These are phyloP conservation scores for Quercus suber DNA, from an alignment of 306 rosid genomes.

Conservation along the genomic window DNA sequence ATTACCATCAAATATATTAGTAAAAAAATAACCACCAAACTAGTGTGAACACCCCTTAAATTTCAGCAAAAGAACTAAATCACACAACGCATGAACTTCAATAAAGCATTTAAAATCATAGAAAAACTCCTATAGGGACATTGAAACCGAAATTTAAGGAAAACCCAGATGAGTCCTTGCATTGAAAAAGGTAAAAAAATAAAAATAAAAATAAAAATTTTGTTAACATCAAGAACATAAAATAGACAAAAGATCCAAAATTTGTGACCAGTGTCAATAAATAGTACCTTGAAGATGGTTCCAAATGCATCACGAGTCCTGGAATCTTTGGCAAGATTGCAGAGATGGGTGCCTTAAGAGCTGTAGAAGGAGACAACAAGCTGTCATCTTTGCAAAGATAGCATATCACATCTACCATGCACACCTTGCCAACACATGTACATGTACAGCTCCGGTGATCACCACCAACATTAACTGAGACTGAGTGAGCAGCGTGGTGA, in stretches of 20 bases:
- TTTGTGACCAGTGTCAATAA: neutral
- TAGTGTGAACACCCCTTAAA: neutral
- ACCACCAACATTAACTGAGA: neutral
- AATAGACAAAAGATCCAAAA: neutral
- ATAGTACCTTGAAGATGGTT: conserved; percentile 73
- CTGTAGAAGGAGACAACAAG: conserved; percentile 56
- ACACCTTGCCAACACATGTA: conserved; percentile 72
- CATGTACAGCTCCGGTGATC: conserved; percentile 17
- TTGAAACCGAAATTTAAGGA: neutral
- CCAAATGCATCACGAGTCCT: conserved; percentile 54
- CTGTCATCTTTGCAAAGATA: conserved; percentile 53
- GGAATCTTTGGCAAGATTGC: conserved; percentile 36
- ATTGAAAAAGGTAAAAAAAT: neutral
- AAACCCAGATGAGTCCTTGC: neutral
- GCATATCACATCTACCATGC: conserved; percentile 83
- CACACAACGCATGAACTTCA: neutral
- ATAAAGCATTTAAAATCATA: neutral
- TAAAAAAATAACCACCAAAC: no score
- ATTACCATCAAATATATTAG: no score
- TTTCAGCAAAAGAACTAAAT: neutral
- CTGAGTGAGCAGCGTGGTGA: conserved; percentile 5
- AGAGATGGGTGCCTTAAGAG: conserved; percentile 69
- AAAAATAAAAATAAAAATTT: neutral
- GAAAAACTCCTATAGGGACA: neutral
- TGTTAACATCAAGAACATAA: neutral